Conservation (phyloP, 169 alveolate genomes). For the Nephromyces sp. region DNA sequence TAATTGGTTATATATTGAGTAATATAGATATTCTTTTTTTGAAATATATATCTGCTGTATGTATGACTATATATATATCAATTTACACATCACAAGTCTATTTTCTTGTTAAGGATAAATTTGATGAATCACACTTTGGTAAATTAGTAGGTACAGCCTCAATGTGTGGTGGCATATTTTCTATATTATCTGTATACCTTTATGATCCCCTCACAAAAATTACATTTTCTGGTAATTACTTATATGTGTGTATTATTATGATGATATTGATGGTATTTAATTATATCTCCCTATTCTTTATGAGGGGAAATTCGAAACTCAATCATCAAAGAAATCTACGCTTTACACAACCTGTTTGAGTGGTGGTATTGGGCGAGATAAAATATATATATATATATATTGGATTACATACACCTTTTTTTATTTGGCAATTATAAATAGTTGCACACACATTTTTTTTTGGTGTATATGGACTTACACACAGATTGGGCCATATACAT, state of each 20-base stretch:
- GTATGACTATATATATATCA: slow-evolving; percentile 41
- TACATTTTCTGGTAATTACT: background rate
- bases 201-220: slow-evolving; percentile 18
- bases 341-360: too few species aligned
- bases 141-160: slow-evolving; percentile 42
- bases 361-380: too few species aligned
- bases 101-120: slow-evolving; percentile 37
- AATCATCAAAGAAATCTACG: too few species aligned
- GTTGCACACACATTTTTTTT: too few species aligned
- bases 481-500: too few species aligned
- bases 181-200: slow-evolving; percentile 37
- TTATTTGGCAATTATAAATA: too few species aligned
- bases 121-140: slow-evolving; percentile 47
- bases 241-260: background rate
- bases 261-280: background rate
- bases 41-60: slow-evolving; percentile 34
- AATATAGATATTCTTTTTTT: slow-evolving; percentile 18
- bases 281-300: background rate
- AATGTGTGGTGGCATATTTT: slow-evolving; percentile 45
- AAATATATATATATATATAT: too few species aligned
- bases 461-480: too few species aligned
- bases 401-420: too few species aligned
- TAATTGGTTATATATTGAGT: slow-evolving; percentile 38
- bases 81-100: slow-evolving; percentile 46
- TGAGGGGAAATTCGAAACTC: too few species aligned